These are phyloP conservation scores for Teratosphaeria nubilosa DNA, from an alignment of 2,329 filamentous ascomycete species.

Conservation along the genomic window DNA sequence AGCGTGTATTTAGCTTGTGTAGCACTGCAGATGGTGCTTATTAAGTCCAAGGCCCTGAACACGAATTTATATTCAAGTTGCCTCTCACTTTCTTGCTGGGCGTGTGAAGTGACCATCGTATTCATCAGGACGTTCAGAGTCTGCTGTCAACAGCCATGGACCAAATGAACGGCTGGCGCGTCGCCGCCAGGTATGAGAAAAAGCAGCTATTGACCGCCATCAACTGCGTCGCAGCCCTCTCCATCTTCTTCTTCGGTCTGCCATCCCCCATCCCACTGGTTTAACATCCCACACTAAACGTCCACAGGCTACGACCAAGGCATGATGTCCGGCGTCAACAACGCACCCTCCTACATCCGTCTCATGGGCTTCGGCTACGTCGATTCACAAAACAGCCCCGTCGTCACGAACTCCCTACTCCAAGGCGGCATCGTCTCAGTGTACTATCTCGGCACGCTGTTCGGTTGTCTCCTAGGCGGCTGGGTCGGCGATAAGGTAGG, in stretches of 20 bases:
- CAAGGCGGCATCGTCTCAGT: slow-evolving; percentile 54
- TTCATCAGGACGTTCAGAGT: background rate
- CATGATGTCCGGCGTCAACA: slow-evolving; percentile 56
- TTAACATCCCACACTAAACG: background rate
- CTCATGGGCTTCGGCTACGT: slow-evolving; percentile 56
- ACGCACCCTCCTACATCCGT: slow-evolving; percentile 52
- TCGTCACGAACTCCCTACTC: slow-evolving; percentile 49
- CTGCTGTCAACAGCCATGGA: background rate
- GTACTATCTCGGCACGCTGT: slow-evolving; percentile 52
- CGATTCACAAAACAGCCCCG: slow-evolving; percentile 30
- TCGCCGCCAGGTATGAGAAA: slow-evolving; percentile 41
- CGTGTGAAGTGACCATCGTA: background rate
- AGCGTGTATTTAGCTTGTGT: background rate
- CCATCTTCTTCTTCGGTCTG: slow-evolving; percentile 55
- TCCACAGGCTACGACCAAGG: slow-evolving; percentile 32
- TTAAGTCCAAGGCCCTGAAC: background rate
- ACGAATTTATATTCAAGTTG: background rate
- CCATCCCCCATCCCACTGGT: background rate
- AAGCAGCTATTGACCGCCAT: slow-evolving; percentile 48
- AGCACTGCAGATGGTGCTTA: background rate
- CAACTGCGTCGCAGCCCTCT: slow-evolving; percentile 53
- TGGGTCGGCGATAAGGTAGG: slow-evolving; percentile 55
- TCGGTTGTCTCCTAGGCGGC: slow-evolving; percentile 54
- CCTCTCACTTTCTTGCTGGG: background rate
- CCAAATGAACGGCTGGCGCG: slow-evolving; percentile 4